Percentiles rank a stretch among this genome's conserved stretches.
Evolutionary conservation across 139 green algal species (phyloP).

Genomic region (Chlorella vulgaris): DNA sequence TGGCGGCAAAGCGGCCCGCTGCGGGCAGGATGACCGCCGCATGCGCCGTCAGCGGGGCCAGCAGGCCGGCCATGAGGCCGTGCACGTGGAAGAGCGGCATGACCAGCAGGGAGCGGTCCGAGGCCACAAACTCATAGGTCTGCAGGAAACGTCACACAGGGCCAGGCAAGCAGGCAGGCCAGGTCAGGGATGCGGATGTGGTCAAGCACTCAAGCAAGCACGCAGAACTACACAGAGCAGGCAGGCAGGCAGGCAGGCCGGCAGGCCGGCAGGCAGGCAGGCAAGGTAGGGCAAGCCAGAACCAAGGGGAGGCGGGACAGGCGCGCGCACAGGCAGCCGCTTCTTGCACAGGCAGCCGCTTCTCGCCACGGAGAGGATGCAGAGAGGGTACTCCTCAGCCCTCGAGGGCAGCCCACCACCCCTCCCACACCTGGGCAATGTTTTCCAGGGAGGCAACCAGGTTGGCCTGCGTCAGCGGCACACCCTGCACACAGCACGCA

Average conservation of each 20-base stretch:
- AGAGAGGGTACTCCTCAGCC: neutral
- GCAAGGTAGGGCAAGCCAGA: too few species aligned
- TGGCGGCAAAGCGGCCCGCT: conserved; percentile 67
- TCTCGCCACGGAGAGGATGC: too few species aligned
- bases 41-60: conserved; percentile 72
- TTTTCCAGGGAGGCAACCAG: conserved; percentile 72
- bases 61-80: conserved; percentile 81
- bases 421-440: conserved; percentile 50
- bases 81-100: conserved; percentile 92
- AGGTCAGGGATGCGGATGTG: too few species aligned
- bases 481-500: conserved; percentile 40
- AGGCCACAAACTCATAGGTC: conserved; percentile 77
- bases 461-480: conserved; percentile 86
- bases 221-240: too few species aligned
- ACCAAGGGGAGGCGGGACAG: too few species aligned
- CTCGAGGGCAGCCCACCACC: neutral
- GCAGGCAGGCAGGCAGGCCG: too few species aligned
- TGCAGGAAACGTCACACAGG: neutral
- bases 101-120: conserved; percentile 69
- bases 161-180: neutral
- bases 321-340: too few species aligned
- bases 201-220: too few species aligned
- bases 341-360: too few species aligned
- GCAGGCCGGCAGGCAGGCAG: too few species aligned
- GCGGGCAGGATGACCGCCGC: conserved; percentile 64